Conservation (phyloP, 2,329 filamentous ascomycete genomes). For the Cryphonectria nitschkei region DNA sequence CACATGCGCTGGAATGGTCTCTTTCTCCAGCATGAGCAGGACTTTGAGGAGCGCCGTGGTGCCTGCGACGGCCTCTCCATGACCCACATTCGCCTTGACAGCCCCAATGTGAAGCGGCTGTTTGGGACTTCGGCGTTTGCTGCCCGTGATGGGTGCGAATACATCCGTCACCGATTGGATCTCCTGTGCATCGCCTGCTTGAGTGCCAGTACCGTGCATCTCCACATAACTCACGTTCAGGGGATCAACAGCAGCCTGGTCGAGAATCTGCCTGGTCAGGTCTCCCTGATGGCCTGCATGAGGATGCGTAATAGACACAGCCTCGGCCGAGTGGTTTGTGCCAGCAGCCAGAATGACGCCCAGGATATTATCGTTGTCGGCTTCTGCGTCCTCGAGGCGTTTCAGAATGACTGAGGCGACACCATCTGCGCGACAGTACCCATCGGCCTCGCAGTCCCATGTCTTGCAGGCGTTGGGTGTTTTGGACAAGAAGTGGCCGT, state of each 20-base stretch:
- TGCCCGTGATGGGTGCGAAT: constrained; percentile 29
- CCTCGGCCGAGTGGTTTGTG: constrained; percentile 67
- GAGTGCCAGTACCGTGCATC: constrained; percentile 71
- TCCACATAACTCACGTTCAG: constrained; percentile 67
- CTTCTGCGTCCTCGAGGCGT: constrained; percentile 48
- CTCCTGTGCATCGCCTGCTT: constrained; percentile 65
- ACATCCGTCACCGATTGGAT: constrained; percentile 60
- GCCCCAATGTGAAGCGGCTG: constrained; percentile 50
- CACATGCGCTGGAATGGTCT: constrained; percentile 49
- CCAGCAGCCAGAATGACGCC: constrained; percentile 62
- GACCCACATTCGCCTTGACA: constrained; percentile 54
- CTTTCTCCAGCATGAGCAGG: constrained; percentile 48
- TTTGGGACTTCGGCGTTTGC: constrained; percentile 31
- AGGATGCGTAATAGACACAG: constrained; percentile 66
- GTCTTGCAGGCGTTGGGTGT: constrained; percentile 41
- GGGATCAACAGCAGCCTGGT: constrained; percentile 59
- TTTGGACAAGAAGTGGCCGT: constrained; percentile 64
- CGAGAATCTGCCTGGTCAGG: constrained; percentile 59
- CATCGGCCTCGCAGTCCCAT: constrained; percentile 37
- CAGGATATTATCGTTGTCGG: constrained; percentile 53
- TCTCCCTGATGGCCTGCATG: constrained; percentile 61
- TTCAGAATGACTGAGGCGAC: constrained; percentile 50
- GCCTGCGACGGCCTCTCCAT: constrained; percentile 49
- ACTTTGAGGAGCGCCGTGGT: constrained; percentile 47
- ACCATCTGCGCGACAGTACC: constrained; percentile 54